Percentiles rank a stretch among this genome's conserved stretches.
Evolutionary conservation across 768 basidiomycete genomes (phyloP).

Genomic region (Russula sp.): DNA sequence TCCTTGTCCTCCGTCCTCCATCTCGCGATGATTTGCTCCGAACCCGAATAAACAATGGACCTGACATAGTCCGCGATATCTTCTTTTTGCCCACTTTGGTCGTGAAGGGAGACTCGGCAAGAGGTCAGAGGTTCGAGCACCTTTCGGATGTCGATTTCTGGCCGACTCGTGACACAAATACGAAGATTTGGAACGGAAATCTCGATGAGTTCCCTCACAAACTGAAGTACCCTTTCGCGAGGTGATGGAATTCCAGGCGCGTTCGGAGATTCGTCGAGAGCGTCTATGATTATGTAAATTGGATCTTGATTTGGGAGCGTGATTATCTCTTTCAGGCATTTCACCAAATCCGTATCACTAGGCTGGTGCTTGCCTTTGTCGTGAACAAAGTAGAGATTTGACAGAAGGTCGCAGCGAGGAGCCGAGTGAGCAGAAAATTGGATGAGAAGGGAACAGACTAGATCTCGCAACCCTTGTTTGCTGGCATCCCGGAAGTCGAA

Average conservation of each 20-base stretch:
- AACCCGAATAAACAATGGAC: too few relatives aligned
- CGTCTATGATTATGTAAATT: constrained; percentile 3
- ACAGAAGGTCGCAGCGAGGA: neutral
- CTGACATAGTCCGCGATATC: too few relatives aligned
- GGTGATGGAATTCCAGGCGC: neutral
- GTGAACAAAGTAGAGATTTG: neutral
- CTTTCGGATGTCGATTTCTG: neutral
- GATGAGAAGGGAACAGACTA: neutral
- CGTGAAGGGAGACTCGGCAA: too few relatives aligned
- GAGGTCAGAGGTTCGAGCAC: too few relatives aligned
- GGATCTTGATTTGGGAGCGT: neutral
- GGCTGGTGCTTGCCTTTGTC: neutral
- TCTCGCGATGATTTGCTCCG: too few relatives aligned
- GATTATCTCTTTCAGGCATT: neutral
- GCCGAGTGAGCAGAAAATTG: neutral
- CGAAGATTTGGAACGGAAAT: neutral
- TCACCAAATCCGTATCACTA: neutral
- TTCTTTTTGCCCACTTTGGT: too few relatives aligned
- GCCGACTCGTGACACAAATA: neutral
- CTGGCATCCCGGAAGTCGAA: neutral
- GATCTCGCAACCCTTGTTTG: neutral
- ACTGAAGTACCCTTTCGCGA: neutral
- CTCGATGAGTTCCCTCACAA: neutral
- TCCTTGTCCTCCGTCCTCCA: too few relatives aligned
- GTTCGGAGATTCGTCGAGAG: neutral